Evolutionary conservation across 176 grass and related monocot species (phyloP).

Genomic region (Avena atlantica): DNA sequence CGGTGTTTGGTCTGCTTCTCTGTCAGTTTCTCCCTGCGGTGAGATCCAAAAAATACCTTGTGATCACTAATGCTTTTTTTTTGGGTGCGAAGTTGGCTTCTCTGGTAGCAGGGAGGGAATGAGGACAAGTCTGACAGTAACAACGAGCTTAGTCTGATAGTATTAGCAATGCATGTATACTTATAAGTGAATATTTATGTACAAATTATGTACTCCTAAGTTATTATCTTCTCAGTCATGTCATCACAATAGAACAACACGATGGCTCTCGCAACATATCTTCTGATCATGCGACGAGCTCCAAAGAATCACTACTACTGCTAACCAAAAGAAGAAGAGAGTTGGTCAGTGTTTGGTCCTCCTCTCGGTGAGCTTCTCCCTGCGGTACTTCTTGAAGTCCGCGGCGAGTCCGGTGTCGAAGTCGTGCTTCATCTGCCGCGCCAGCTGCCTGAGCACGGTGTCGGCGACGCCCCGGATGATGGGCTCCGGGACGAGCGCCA

Average conservation of each 20-base stretch:
- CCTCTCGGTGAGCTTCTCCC: slow-evolving; percentile 65
- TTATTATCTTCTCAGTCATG: background rate
- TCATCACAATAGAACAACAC: background rate
- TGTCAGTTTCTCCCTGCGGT: too few species aligned
- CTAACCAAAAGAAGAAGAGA: background rate
- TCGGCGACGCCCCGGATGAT: slow-evolving; percentile 84
- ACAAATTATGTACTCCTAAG: background rate
- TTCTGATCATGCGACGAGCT: background rate
- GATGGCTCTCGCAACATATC: background rate
- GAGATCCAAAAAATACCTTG: too few species aligned
- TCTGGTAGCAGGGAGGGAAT: slow-evolving; percentile 33
- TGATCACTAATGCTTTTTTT: too few species aligned
- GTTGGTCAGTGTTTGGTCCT: background rate
- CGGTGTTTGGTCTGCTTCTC: too few species aligned
- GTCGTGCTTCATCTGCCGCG: slow-evolving; percentile 78
- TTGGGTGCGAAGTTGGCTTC: background rate
- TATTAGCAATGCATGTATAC: background rate
- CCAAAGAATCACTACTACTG: background rate
- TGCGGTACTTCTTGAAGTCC: slow-evolving; percentile 70
- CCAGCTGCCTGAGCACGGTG: slow-evolving; percentile 70
- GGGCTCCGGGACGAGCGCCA: slow-evolving; percentile 67
- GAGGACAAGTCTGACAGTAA: background rate
- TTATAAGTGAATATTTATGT: background rate
- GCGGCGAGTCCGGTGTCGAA: slow-evolving; percentile 57
- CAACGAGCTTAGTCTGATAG: background rate